A percentile compares a stretch with the other conserved stretches of the same genome.
Evolutionary conservation across 2,329 filamentous ascomycete species (phyloP).

Genomic region (Beauveria pseudobassiana): DNA sequence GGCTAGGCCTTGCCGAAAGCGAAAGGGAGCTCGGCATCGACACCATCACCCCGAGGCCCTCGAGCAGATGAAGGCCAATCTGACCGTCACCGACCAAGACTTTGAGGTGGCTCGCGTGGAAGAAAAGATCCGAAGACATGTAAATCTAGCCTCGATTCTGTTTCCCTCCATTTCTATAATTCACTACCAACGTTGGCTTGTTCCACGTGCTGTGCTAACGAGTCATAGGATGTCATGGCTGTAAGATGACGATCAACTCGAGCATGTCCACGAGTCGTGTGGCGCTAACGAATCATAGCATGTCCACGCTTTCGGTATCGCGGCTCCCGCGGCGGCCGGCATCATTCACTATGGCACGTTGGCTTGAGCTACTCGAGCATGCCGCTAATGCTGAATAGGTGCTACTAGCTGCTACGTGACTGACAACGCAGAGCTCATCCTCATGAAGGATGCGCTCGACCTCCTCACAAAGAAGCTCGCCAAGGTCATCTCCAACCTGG

Average conservation of each 20-base stretch:
- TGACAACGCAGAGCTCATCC: constrained; percentile 72
- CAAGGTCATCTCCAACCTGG: constrained; percentile 18
- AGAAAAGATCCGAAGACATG: constrained; percentile 63
- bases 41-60: constrained; percentile 66
- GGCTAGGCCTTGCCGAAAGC: constrained; percentile 75
- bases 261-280: no score
- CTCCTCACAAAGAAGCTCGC: constrained; percentile 73
- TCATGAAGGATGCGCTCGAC: constrained; percentile 56
- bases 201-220: no score
- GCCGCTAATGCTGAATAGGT: not conserved
- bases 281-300: constrained; percentile 27
- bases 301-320: constrained; percentile 67
- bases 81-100: constrained; percentile 69
- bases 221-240: constrained; percentile 44
- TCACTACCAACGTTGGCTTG: no score
- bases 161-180: no score
- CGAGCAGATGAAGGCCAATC: constrained; percentile 65
- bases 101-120: constrained; percentile 69
- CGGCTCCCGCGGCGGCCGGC: constrained; percentile 68
- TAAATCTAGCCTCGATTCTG: no score
- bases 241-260: no score
- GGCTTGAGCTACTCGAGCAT: constrained; percentile 34
- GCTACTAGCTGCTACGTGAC: constrained; percentile 51
- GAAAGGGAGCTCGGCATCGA: constrained; percentile 74
- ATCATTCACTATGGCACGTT: constrained; percentile 66